Evolutionary conservation across 1,284 basidiomycete species (phyloP).

Genomic region (Agaricales sp.): DNA sequence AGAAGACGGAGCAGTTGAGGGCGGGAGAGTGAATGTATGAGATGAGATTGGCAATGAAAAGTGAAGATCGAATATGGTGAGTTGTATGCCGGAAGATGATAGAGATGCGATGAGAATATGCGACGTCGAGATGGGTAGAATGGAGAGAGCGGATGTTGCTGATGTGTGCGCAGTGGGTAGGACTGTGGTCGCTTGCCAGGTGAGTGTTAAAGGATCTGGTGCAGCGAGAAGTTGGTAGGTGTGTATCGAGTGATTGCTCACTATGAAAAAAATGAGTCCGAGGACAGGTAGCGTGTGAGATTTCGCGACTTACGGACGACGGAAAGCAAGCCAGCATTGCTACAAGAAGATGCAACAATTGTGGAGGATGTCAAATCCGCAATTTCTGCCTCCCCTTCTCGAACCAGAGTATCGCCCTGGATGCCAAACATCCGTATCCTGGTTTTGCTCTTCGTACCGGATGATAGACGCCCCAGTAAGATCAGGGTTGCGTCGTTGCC

Average conservation of each 20-base stretch:
- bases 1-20: neutral
- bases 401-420: neutral
- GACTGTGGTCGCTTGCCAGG: neutral
- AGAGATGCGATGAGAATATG: neutral
- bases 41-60: neutral
- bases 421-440: conserved; percentile 1
- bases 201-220: neutral
- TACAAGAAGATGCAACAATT: neutral
- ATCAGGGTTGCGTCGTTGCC: neutral
- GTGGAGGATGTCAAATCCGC: neutral
- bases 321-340: neutral
- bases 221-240: neutral
- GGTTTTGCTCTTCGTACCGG: neutral
- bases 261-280: neutral
- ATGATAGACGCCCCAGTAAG: neutral
- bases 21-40: neutral
- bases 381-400: neutral
- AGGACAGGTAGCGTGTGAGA: neutral
- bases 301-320: neutral
- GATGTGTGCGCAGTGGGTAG: neutral
- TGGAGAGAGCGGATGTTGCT: neutral
- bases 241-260: neutral
- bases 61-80: conserved; percentile 1
- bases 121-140: neutral
- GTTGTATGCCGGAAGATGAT: neutral